Evolutionary conservation across 2,329 filamentous ascomycete species (phyloP), one percentile per base, ranked within the genome.

Genomic region (Sphaceloma murrayae): DNA sequence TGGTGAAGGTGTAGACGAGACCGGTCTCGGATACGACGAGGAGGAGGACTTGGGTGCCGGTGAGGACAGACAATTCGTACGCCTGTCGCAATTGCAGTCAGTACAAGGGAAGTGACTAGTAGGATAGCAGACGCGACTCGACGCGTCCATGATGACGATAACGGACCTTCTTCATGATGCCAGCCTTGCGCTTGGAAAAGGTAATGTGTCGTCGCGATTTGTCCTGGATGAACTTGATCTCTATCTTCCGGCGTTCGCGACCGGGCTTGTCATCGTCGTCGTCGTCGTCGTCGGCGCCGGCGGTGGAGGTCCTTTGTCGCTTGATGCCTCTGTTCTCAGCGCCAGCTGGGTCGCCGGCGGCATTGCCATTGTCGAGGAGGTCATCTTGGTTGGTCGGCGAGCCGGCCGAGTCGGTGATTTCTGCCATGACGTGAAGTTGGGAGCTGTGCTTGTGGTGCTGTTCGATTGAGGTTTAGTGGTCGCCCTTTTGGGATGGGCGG

Each of bases 191-290:
- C 80, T 98, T 98, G 56, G 89, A 96, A 67, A 98, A 96, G 59
- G 91, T 96, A 64, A 96, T 98, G 73, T 98, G 91, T 52, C 91
- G 84, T 70, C 91, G 87, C 70, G 89, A 96, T 74, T 98, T 98
- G 70, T 98, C 91, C 68, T 88, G 89, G 67, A 98, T 98, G 72
- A 98, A 98, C 77, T 98, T 98, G 72, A 98, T 98, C 69, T 98
- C 91, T 60, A 98, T 98, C 82, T 98, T 98, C 70, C 91, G 81
- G 63, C 91, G 82, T 77, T 96, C 91, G 67, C 91, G 88, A 61
- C 87, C 87, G 52, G 86, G 86, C 78, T 96, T 96, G 67, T 95
- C 89, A 57, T 94, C 88, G 56, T 96, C 88, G 53, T 96, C 91
- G 53, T 96, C 89, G 54, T 96, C 91, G 63, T 96, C 89, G 58